Conservation (phyloP, 2,329 filamentous ascomycete genomes). For the Cercospora sesami region DNA sequence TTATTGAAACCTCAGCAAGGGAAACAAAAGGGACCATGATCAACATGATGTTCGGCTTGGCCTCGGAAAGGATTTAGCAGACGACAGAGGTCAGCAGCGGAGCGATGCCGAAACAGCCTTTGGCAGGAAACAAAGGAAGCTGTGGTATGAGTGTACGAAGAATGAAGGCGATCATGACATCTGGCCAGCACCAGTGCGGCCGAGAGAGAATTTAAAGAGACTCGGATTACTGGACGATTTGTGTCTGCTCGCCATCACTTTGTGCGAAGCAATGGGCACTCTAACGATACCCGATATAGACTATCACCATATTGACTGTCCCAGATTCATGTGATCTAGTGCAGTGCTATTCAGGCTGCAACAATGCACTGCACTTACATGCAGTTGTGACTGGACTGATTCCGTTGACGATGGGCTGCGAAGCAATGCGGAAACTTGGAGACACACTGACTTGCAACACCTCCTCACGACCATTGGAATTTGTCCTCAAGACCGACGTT, state of each 20-base stretch:
- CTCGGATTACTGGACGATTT: neutral
- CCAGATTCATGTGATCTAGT: neutral
- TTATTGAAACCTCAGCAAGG: neutral
- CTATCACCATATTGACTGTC: neutral
- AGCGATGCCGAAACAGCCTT: neutral
- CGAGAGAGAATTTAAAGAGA: neutral
- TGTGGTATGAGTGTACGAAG: neutral
- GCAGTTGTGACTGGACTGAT: neutral
- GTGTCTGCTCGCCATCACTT: constrained; percentile 15
- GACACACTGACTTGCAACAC: too few species aligned
- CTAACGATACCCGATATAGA: constrained; percentile 5
- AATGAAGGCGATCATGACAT: neutral
- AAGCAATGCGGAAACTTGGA: too few species aligned
- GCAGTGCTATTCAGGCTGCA: neutral
- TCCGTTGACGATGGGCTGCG: too few species aligned
- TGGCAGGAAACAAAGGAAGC: neutral
- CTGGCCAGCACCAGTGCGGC: neutral
- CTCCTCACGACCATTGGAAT: too few species aligned
- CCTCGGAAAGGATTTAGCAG: neutral
- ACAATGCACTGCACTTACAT: neutral
- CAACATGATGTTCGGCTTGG: neutral
- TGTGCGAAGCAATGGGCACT: constrained; percentile 1
- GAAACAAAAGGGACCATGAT: neutral
- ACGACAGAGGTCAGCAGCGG: neutral
- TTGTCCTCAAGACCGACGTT: too few species aligned